phyloP scores from a whole-genome alignment of 495 filamentous ascomycete species.

The Choiromyces venosus region DNA sequence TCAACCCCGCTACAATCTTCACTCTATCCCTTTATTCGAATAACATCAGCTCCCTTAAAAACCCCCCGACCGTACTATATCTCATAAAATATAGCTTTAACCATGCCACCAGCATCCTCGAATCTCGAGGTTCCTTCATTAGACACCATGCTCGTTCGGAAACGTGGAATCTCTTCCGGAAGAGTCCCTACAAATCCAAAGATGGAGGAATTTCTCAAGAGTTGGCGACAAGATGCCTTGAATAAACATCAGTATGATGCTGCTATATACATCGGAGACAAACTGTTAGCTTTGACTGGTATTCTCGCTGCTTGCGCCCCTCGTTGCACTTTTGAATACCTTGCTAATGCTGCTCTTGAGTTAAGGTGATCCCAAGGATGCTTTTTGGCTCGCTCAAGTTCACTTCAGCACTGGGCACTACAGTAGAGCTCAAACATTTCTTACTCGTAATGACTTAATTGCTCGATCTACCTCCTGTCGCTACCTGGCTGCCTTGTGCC shows the following conservation, averaged over 20 bases:
- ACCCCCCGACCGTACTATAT: neutral
- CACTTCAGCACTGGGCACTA: conserved; percentile 94
- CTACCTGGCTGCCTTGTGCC: conserved; percentile 88
- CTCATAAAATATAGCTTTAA: neutral
- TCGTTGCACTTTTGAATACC: neutral
- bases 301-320: conserved; percentile 37
- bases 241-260: conserved; percentile 93
- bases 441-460: conserved; percentile 79
- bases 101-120: conserved; percentile 25
- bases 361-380: conserved; percentile 79
- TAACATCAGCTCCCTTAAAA: neutral
- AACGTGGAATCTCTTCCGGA: conserved; percentile 21
- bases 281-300: conserved; percentile 91
- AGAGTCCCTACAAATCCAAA: conserved; percentile 30
- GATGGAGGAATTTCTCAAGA: conserved; percentile 88
- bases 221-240: conserved; percentile 87
- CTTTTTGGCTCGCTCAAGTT: conserved; percentile 88
- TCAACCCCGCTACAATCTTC: neutral
- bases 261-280: conserved; percentile 94
- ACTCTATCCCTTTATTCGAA: neutral
- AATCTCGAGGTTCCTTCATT: conserved; percentile 19
- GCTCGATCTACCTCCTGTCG: conserved; percentile 74
- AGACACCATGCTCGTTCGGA: conserved; percentile 19
- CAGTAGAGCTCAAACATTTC: conserved; percentile 75
- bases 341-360: conserved; percentile 34